These are phyloP conservation scores for Pythium sp. DNA, from an alignment of 352 stramenopile genomes.

Conservation along the genomic window DNA sequence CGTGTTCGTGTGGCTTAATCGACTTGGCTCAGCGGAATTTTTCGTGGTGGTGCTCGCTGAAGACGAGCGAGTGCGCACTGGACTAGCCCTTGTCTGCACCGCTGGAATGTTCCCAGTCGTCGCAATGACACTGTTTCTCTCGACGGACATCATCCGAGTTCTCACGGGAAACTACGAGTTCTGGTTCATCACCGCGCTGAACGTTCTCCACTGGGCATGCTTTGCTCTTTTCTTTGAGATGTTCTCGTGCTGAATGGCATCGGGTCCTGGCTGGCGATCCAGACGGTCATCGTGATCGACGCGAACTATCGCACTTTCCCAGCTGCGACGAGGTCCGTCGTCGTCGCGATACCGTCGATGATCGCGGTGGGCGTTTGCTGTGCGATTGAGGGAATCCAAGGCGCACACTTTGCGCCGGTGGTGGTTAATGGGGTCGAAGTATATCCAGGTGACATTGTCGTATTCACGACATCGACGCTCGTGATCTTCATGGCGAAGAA, in stretches of 20 bases:
- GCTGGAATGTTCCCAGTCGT: background rate
- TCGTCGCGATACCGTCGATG: background rate
- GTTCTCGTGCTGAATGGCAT: background rate
- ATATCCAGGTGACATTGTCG: background rate
- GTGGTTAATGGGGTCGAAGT: background rate
- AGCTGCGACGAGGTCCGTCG: background rate
- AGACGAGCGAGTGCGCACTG: background rate
- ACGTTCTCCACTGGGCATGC: background rate
- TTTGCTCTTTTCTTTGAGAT: background rate
- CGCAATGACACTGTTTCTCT: background rate
- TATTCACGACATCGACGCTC: constrained; percentile 5
- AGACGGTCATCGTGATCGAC: background rate
- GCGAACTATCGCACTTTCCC: constrained; percentile 3
- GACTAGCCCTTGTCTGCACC: background rate
- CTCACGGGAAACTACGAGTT: background rate
- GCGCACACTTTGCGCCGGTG: background rate
- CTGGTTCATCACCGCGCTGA: constrained; percentile 1
- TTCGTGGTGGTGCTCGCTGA: background rate
- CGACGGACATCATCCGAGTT: background rate
- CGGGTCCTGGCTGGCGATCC: background rate
- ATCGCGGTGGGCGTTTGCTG: background rate
- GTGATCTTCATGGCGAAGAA: constrained; percentile 8
- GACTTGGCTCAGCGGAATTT: background rate
- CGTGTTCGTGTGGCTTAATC: background rate
- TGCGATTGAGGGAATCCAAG: background rate